Percentiles rank a stretch among this genome's conserved stretches.
These are phyloP conservation scores for Mycena metata DNA, from an alignment of 768 basidiomycete species.

Conservation along the genomic window DNA sequence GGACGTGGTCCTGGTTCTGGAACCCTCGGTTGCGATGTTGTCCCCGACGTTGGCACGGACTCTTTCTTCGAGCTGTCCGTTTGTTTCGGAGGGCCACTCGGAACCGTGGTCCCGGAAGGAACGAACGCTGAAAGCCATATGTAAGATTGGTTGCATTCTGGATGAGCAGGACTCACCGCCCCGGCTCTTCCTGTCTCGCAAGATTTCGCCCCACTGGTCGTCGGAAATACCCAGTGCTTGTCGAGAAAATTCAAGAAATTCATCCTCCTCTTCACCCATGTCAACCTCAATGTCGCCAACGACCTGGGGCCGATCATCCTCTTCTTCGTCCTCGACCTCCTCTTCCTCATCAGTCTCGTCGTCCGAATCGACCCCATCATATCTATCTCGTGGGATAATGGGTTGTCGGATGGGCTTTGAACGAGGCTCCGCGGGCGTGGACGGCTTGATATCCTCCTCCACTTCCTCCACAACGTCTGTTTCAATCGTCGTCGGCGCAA, in stretches of 20 bases:
- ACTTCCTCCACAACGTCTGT: constrained; percentile 55
- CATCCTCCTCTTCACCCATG: constrained; percentile 94
- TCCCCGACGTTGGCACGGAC: constrained; percentile 15
- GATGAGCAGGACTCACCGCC: constrained; percentile 69
- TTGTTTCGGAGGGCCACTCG: constrained; percentile 27
- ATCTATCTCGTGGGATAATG: constrained; percentile 84
- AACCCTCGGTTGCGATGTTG: constrained; percentile 32
- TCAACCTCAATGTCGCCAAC: constrained; percentile 89
- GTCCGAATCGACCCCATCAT: constrained; percentile 94
- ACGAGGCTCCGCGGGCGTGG: constrained; percentile 41
- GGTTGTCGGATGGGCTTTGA: constrained; percentile 77
- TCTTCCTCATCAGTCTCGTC: constrained; percentile 84
- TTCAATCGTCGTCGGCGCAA: constrained; percentile 61
- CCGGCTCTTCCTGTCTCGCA: constrained; percentile 79
- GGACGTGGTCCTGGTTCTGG: constrained; percentile 54
- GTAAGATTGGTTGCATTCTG: constrained; percentile 14
- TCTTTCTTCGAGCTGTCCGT: constrained; percentile 11
- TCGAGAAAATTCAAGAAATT: constrained; percentile 95
- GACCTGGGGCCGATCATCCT: constrained; percentile 86
- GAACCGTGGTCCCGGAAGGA: constrained; percentile 55
- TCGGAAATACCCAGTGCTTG: constrained; percentile 91
- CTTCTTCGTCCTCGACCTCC: constrained; percentile 63
- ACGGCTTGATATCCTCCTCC: constrained; percentile 13
- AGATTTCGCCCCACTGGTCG: constrained; percentile 90
- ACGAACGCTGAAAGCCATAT: constrained; percentile 65